These are phyloP conservation scores for Calonectria ilicicola DNA, from an alignment of 2,329 filamentous ascomycete species.

Conservation along the genomic window DNA sequence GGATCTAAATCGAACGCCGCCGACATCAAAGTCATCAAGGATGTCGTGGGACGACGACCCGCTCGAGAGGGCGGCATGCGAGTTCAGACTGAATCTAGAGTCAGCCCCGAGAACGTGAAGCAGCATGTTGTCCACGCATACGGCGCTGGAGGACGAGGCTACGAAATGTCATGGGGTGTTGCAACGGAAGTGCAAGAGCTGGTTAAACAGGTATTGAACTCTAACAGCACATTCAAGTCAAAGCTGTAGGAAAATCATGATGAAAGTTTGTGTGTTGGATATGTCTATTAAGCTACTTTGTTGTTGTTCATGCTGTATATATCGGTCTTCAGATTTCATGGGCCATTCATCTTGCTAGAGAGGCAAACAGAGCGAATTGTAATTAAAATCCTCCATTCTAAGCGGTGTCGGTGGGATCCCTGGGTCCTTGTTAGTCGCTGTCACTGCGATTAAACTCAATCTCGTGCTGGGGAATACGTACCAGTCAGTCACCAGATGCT, in stretches of 20 bases:
- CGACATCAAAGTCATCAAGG: conserved; percentile 56
- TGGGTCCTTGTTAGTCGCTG: conserved; percentile 22
- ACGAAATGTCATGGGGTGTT: conserved; percentile 71
- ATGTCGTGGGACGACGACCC: conserved; percentile 60
- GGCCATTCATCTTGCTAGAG: neutral
- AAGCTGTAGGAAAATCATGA: conserved; percentile 20
- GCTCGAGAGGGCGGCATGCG: conserved; percentile 62
- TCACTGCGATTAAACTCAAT: neutral
- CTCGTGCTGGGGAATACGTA: conserved; percentile 25
- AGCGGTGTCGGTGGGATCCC: conserved; percentile 48
- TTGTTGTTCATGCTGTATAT: neutral
- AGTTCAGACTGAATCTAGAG: conserved; percentile 40
- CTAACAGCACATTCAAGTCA: neutral
- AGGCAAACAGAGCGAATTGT: neutral
- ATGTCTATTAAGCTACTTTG: conserved; percentile 1
- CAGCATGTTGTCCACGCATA: conserved; percentile 65
- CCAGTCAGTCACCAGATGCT: conserved; percentile 80
- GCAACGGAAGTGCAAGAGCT: conserved; percentile 58
- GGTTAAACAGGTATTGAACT: conserved; percentile 20
- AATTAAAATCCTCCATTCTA: neutral
- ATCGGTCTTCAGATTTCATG: neutral
- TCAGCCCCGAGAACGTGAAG: conserved; percentile 1
- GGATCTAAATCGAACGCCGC: neutral
- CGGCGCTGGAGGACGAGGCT: conserved; percentile 71
- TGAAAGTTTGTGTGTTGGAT: neutral